Evolutionary conservation across 139 green algal genomes (phyloP).

Genomic region (Spirogloea muscicola): DNA sequence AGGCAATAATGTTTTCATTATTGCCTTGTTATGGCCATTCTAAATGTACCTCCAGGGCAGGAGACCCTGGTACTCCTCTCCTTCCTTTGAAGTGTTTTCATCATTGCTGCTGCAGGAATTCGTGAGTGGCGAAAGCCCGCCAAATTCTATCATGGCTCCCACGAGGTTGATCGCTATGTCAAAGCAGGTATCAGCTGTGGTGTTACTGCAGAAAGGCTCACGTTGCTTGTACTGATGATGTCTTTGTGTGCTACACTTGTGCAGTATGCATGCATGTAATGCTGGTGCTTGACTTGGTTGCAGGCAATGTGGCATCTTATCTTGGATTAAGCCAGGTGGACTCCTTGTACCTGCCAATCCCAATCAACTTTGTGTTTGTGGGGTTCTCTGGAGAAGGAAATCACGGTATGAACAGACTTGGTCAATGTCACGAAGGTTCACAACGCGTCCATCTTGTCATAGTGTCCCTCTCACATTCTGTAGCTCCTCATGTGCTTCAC

Average conservation of each 20-base stretch:
- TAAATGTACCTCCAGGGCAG: too few relatives aligned
- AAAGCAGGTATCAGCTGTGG: neutral
- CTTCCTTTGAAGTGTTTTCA: too few relatives aligned
- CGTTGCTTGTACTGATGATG: too few relatives aligned
- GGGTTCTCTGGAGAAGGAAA: constrained; percentile 59
- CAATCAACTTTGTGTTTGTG: constrained; percentile 67
- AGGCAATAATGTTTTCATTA: too few relatives aligned
- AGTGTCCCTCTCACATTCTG: too few relatives aligned
- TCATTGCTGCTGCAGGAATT: too few relatives aligned
- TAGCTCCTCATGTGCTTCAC: too few relatives aligned
- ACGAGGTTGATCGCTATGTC: constrained; percentile 21
- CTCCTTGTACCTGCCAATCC: constrained; percentile 62
- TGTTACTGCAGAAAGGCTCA: neutral
- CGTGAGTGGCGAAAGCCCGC: constrained; percentile 11
- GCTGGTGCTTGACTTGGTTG: neutral
- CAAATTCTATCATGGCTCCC: constrained; percentile 20
- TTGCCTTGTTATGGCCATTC: neutral
- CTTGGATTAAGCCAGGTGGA: constrained; percentile 57
- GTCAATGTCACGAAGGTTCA: too few relatives aligned
- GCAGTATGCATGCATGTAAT: neutral
- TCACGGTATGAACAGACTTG: constrained; percentile 16
- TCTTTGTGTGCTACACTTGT: too few relatives aligned
- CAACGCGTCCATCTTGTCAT: too few relatives aligned
- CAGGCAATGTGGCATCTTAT: constrained; percentile 54
- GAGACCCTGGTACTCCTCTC: neutral